A percentile compares a stretch with the other conserved stretches of the same genome.
These are phyloP conservation scores for Chalciporus pseudorubinellus DNA, from an alignment of 768 basidiomycete species.

Conservation along the genomic window DNA sequence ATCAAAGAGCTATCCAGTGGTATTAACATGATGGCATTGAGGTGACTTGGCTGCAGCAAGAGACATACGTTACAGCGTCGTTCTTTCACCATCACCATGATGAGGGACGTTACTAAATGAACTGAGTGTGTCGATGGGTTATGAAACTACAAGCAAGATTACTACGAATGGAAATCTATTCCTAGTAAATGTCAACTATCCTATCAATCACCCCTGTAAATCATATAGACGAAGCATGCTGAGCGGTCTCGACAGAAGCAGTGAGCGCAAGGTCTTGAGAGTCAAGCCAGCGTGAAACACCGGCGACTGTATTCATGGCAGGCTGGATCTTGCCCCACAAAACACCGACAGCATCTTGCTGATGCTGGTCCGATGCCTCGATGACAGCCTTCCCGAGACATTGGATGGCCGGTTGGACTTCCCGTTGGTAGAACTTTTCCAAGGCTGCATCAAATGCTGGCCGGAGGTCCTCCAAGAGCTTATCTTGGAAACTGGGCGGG, in stretches of 20 bases:
- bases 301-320: conserved; percentile 32
- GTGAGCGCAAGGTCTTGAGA: conserved; percentile 26
- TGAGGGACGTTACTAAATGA: no score
- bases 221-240: neutral
- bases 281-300: conserved; percentile 30
- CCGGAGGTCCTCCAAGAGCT: conserved; percentile 18
- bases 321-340: conserved; percentile 29
- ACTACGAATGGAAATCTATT: conserved; percentile 13
- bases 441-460: conserved; percentile 19
- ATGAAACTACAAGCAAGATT: neutral
- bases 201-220: neutral
- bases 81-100: conserved; percentile 16
- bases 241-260: conserved; percentile 10
- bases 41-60: neutral
- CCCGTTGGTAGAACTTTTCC: conserved; percentile 22
- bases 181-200: neutral
- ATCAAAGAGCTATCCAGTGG: conserved; percentile 24
- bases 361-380: conserved; percentile 18
- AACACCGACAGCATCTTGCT: conserved; percentile 20
- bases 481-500: conserved; percentile 3
- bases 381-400: conserved; percentile 9
- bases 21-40: conserved; percentile 5
- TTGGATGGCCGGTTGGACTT: conserved; percentile 21
- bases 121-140: no score
- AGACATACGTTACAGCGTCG: conserved; percentile 31